Evolutionary conservation across 352 stramenopile genomes (phyloP).

Genomic region (Globisporangium acanthophoron): DNA sequence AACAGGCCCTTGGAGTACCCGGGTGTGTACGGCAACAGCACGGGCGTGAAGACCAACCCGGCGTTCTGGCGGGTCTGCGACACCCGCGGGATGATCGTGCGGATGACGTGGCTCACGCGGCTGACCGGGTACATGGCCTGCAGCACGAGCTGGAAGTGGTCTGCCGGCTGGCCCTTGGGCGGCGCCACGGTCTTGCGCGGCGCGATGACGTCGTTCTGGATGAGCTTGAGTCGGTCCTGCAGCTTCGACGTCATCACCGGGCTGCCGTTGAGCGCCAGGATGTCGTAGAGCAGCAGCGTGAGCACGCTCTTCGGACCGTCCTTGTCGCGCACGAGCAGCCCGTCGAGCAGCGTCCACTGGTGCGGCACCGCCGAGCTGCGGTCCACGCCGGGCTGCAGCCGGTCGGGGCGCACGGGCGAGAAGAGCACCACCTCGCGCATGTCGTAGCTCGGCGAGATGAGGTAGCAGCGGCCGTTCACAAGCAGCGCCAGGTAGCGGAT

Average conservation of each 20-base stretch:
- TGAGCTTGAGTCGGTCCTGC: slow-evolving; percentile 82
- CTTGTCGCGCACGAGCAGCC: slow-evolving; percentile 77
- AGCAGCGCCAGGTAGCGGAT: slow-evolving; percentile 75
- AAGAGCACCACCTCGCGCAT: slow-evolving; percentile 78
- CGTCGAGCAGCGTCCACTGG: slow-evolving; percentile 87
- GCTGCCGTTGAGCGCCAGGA: slow-evolving; percentile 77
- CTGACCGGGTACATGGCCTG: slow-evolving; percentile 83
- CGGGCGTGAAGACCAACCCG: slow-evolving; percentile 72
- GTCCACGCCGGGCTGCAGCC: slow-evolving; percentile 67
- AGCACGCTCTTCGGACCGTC: slow-evolving; percentile 64
- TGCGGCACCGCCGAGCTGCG: slow-evolving; percentile 68
- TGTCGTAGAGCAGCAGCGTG: slow-evolving; percentile 81
- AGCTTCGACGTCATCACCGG: slow-evolving; percentile 83
- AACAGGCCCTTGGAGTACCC: slow-evolving; percentile 74
- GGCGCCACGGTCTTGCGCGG: slow-evolving; percentile 68
- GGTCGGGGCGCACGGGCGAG: slow-evolving; percentile 67
- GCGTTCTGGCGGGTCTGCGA: slow-evolving; percentile 73
- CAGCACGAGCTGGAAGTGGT: slow-evolving; percentile 79
- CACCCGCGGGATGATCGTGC: slow-evolving; percentile 65
- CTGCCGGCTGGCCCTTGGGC: slow-evolving; percentile 70
- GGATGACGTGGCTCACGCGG: slow-evolving; percentile 71
- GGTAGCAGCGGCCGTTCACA: slow-evolving; percentile 73
- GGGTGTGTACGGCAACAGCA: slow-evolving; percentile 73
- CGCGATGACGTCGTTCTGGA: slow-evolving; percentile 87
- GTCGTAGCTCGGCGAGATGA: slow-evolving; percentile 82